A percentile compares a stretch with the other conserved stretches of the same genome.
phyloP scores from a whole-genome alignment of 2,329 filamentous ascomycete species.

The Acarospora socialis region DNA sequence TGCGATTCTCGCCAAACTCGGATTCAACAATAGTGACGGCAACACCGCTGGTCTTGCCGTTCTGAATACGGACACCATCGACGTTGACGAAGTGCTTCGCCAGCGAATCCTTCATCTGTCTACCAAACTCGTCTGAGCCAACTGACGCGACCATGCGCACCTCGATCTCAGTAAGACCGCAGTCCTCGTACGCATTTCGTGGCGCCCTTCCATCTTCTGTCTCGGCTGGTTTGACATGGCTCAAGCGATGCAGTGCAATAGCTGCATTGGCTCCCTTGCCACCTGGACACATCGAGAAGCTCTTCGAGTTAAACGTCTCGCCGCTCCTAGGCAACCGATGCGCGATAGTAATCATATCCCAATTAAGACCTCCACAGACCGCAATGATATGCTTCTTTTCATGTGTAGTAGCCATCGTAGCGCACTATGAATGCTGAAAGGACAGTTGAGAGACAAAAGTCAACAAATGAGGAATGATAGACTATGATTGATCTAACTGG shows the following conservation, averaged over 20 bases:
- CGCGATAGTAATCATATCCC: conserved; percentile 8
- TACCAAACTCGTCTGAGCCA: conserved; percentile 31
- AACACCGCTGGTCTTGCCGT: conserved; percentile 32
- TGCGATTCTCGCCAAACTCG: conserved; percentile 33
- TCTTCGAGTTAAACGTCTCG: conserved; percentile 5
- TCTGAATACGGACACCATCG: conserved; percentile 24
- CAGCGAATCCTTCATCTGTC: conserved; percentile 26
- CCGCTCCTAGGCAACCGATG: conserved; percentile 9
- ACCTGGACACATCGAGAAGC: conserved; percentile 2
- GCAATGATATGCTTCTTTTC: conserved; percentile 4
- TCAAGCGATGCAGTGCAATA: conserved; percentile 9
- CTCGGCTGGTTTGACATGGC: conserved; percentile 5
- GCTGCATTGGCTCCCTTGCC: conserved; percentile 13
- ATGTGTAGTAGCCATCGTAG: no score
- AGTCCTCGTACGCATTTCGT: conserved; percentile 1
- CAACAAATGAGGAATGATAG: no score
- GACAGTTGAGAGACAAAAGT: no score
- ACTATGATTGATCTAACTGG: no score
- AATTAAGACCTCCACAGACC: conserved; percentile 8
- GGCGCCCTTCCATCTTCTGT: not conserved
- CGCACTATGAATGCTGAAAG: no score
- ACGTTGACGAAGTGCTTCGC: conserved; percentile 31
- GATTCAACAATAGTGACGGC: conserved; percentile 37
- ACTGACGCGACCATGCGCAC: conserved; percentile 38
- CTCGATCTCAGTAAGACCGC: no score